Evolutionary conservation across 148 eudicot genomes (phyloP).

Genomic region (Spergularia bocconei): DNA sequence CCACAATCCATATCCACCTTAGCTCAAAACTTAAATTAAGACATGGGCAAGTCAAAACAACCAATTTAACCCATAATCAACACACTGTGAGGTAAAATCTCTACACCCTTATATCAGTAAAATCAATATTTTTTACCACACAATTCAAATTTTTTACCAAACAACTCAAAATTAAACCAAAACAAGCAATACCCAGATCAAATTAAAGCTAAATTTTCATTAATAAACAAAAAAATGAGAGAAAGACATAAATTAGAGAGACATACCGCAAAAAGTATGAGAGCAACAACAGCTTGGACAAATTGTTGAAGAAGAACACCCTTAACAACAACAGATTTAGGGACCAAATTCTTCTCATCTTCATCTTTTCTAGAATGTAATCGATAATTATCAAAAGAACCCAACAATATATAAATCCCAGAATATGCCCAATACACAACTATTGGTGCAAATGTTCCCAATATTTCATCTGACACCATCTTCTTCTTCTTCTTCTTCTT

Average conservation of each 20-base stretch:
- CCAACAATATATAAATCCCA: constrained; percentile 55
- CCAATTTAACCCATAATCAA: neutral
- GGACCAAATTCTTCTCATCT: constrained; percentile 74
- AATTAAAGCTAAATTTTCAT: neutral
- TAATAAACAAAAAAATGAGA: neutral
- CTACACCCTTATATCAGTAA: no score
- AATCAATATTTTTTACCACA: neutral
- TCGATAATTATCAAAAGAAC: constrained; percentile 51
- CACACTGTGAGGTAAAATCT: no score
- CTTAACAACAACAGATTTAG: constrained; percentile 58
- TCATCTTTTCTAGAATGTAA: constrained; percentile 71
- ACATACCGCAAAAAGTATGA: constrained; percentile 60
- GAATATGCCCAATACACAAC: constrained; percentile 84
- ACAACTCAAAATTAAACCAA: constrained; percentile 1
- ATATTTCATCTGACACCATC: constrained; percentile 65
- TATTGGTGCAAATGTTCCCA: constrained; percentile 79
- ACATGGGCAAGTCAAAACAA: neutral
- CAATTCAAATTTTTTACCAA: neutral
- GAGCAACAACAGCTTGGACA: constrained; percentile 72
- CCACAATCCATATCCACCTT: neutral
- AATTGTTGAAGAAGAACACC: constrained; percentile 82
- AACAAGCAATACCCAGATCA: neutral
- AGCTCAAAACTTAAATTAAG: neutral
- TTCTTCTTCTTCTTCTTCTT: constrained; percentile 15
- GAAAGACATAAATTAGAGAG: neutral